These are phyloP conservation scores for Lagenidium giganteum DNA, from an alignment of 352 stramenopile species.

Conservation along the genomic window DNA sequence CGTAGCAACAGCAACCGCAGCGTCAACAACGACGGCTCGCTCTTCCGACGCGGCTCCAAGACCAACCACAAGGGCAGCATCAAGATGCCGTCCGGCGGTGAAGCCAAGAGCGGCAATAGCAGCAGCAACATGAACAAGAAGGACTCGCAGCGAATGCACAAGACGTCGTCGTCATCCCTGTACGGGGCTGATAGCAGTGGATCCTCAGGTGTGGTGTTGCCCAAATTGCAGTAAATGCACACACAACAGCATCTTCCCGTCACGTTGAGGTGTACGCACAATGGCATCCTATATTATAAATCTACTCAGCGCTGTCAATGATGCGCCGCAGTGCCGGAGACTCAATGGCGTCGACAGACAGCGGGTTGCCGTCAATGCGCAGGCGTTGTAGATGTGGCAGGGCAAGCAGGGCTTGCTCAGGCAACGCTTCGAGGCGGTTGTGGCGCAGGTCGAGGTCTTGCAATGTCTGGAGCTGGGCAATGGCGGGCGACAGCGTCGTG, in stretches of 20 bases:
- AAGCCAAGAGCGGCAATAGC: conserved; percentile 22
- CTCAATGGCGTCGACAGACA: conserved; percentile 16
- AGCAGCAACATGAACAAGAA: conserved; percentile 24
- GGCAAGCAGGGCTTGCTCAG: conserved; percentile 30
- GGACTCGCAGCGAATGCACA: conserved; percentile 38
- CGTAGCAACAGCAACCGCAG: conserved; percentile 35
- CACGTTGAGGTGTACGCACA: no score
- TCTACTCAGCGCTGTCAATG: conserved; percentile 24
- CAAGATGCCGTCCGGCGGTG: conserved; percentile 11
- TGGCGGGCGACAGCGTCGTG: conserved; percentile 28
- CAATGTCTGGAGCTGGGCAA: conserved; percentile 44
- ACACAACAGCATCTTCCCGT: not conserved
- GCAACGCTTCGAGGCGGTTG: conserved; percentile 44
- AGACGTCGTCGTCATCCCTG: conserved; percentile 17
- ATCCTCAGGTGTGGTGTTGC: conserved; percentile 41
- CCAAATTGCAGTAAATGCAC: conserved; percentile 29
- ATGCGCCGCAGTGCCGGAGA: conserved; percentile 19
- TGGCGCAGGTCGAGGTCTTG: conserved; percentile 54
- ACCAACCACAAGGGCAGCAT: conserved; percentile 21
- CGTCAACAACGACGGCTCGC: conserved; percentile 22
- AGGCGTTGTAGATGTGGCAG: conserved; percentile 33
- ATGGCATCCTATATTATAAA: conserved; percentile 6
- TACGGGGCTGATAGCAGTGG: conserved; percentile 21
- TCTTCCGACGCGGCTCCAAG: conserved; percentile 44
- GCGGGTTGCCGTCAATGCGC: conserved; percentile 39